phyloP scores from a whole-genome alignment of 768 basidiomycete genomes.

The Boletus speciosus region DNA sequence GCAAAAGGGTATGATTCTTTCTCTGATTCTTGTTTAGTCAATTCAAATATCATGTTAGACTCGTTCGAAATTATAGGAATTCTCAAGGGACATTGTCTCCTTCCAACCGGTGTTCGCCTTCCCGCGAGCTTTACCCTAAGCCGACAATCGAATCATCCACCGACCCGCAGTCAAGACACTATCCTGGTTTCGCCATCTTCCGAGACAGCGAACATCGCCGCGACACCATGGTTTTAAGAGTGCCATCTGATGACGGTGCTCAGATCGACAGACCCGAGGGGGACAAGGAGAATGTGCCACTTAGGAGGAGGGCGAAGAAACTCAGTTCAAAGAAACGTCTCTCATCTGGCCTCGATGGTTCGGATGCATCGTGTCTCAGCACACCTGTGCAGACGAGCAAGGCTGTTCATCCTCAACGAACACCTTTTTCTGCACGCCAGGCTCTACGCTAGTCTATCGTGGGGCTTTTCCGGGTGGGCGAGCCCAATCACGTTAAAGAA shows the following conservation, averaged over 20 bases:
- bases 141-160: conserved; percentile 38
- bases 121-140: conserved; percentile 22
- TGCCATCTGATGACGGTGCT: background rate
- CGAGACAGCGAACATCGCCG: conserved; percentile 37
- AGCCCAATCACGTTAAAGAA: background rate
- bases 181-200: conserved; percentile 63
- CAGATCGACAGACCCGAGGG: conserved; percentile 24
- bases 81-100: conserved; percentile 10
- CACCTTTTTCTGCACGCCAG: conserved; percentile 13
- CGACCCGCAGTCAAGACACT: conserved; percentile 58
- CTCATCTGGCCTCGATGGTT: background rate
- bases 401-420: conserved; percentile 11
- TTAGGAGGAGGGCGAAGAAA: conserved; percentile 46
- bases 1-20: conserved; percentile 30
- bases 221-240: background rate
- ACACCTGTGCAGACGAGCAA: conserved; percentile 7
- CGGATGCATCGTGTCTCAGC: conserved; percentile 1
- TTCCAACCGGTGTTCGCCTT: conserved; percentile 11
- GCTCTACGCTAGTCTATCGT: conserved; percentile 17
- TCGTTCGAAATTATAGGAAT: conserved; percentile 4
- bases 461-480: background rate
- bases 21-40: conserved; percentile 26
- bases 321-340: conserved; percentile 25
- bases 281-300: conserved; percentile 62
- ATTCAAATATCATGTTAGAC: conserved; percentile 33